Conservation (phyloP, 768 basidiomycete genomes). For the Calocera cornea region DNA sequence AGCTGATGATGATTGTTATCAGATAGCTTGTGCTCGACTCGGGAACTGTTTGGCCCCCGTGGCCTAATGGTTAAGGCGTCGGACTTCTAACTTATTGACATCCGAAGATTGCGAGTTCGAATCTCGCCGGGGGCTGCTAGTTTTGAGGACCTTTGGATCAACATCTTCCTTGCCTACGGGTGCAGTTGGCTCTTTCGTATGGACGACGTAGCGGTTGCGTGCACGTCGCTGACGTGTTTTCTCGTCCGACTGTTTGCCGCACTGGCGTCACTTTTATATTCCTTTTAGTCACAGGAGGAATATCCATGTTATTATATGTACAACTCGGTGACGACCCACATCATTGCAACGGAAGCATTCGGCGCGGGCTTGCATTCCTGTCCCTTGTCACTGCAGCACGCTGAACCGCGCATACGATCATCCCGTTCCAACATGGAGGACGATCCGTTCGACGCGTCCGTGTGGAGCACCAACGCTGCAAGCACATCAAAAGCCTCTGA, state of each 20-base stretch:
- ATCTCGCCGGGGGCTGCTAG: neutral
- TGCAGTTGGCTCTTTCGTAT: no score
- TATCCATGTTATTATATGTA: no score
- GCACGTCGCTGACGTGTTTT: no score
- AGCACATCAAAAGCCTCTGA: constrained; percentile 4
- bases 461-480: constrained; percentile 43
- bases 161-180: no score
- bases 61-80: neutral
- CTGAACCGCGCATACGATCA: neutral
- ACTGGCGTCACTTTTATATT: no score
- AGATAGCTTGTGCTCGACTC: neutral
- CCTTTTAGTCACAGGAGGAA: no score
- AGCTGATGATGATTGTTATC: no score
- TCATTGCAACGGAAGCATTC: neutral
- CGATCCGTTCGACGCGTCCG: constrained; percentile 54
- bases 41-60: neutral
- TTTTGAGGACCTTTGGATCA: no score
- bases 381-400: neutral
- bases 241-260: no score
- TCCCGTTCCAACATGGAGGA: constrained; percentile 43
- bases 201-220: no score
- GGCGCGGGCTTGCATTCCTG: neutral
- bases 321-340: no score
- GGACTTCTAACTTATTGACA: neutral
- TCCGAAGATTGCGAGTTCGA: neutral